Evolutionary conservation across 2,329 filamentous ascomycete species (phyloP).

Genomic region (Simplicillium aogashimaense): DNA sequence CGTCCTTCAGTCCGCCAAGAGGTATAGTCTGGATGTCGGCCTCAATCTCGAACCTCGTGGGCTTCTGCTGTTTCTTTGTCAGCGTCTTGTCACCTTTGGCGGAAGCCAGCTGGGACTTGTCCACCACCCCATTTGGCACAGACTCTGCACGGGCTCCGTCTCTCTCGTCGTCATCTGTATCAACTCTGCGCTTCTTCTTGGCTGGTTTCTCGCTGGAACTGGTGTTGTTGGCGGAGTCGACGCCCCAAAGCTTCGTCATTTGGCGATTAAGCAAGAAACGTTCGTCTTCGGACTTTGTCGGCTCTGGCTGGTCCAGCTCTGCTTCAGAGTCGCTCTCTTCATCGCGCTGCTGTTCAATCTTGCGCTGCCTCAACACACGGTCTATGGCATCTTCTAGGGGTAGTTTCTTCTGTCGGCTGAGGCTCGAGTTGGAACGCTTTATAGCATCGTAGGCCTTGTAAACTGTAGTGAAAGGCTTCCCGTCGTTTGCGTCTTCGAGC

Average conservation of each 20-base stretch:
- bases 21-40: conserved; percentile 10
- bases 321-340: conserved; percentile 38
- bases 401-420: conserved; percentile 74
- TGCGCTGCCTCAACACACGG: conserved; percentile 64
- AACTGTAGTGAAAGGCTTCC: conserved; percentile 38
- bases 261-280: conserved; percentile 31
- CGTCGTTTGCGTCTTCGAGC: conserved; percentile 56
- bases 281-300: conserved; percentile 19
- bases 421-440: conserved; percentile 74
- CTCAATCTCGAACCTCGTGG: conserved; percentile 20
- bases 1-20: conserved; percentile 19
- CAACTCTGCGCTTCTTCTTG: conserved; percentile 23
- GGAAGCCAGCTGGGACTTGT: conserved; percentile 10
- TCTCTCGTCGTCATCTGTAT: conserved; percentile 16
- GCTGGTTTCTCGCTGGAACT: conserved; percentile 12
- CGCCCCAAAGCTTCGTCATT: conserved; percentile 29
- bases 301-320: conserved; percentile 31
- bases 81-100: no score
- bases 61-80: conserved; percentile 11
- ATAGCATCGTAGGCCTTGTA: conserved; percentile 66
- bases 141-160: conserved; percentile 10
- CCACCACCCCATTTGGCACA: conserved; percentile 12
- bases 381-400: conserved; percentile 79
- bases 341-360: conserved; percentile 49
- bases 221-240: conserved; percentile 8